Evolutionary conservation across 345 rosid species (phyloP), one percentile per base, ranked within the genome.

Genomic region (Boechera divaricarpa): DNA sequence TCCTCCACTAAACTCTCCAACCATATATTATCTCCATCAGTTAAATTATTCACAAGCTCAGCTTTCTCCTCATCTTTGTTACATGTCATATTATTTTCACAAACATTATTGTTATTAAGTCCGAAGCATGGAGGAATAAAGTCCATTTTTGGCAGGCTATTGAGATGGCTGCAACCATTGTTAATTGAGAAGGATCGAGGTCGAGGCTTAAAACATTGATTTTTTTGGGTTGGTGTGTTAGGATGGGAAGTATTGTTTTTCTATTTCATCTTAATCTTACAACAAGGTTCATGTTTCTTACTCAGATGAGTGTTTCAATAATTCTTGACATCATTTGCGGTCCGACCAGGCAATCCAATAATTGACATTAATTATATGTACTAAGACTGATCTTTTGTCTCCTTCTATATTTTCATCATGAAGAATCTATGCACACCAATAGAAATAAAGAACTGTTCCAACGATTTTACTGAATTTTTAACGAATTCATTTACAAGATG

Each of bases 301-400:
- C 85, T 47, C 58, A 86, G 66, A 68, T 72, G 87, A 31, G 87
- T 82, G 76, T 86, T 84, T 86, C 87, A 86, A 44, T 86, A 82
- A 70, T 84, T 86, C 70, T 86, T 84, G 18, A 86, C 82, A 66
- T 84, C 86, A 66, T 84, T 84, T 35, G 84, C 86, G 8, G 87
- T 84, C 55, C 86, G 73, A 53, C 86, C 87, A 2, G 89, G 86
- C 10, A 86, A 78, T 41, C 47, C 63, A 58, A 57, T 75, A 36
- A 58, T 69, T 49, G 63, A 31, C 10, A 51, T 35, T 41, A 7
- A 44, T 16, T 6, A 28, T 6, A 16, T 11, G 6, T 12, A 12
- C 15, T 7, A 16, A 41, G 3, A 18, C 44, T 31, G 54, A 18
- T 49, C 18, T 53, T 73, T 56, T 36, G 38, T 64, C 13, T 55